Base-by-base conservation (phyloP, 2,329 filamentous ascomycete genomes). In the Emericellopsis cladophorae region DNA sequence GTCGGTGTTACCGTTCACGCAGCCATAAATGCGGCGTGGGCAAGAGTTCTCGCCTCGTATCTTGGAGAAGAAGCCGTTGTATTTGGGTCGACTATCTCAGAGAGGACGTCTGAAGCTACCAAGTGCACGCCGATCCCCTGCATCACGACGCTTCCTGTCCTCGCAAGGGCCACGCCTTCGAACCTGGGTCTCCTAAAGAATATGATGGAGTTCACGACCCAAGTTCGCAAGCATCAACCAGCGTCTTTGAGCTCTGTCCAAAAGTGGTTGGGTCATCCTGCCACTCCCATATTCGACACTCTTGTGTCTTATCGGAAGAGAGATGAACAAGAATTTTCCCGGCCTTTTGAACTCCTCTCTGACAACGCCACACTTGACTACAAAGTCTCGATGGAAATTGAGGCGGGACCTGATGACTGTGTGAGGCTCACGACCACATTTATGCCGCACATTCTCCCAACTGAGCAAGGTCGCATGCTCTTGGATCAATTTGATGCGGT, bases 71-170 rank as follows among this genome's bases (percentile, higher is more conserved):
- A 63, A 3, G 70, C 70, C 6, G 79, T 92, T 1, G 80, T 81
- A 0, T 94, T 92, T 54, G 90, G 89, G 0, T 69, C 84, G 12
- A 84, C 89, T 1, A 66, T 95, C 7, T 89, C 89, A 8, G 87
- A 87, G 1, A 70, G 87, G 29, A 77, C 72, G 4, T 68, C 70
- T 1, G 70, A 80, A 4, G 64, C 69, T n/a, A 75, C 79, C 0
- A 66, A 72, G 15, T 54, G 67, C 6, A 70, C 74, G 5, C 68
- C 76, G 0, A 84, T 95, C 40, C 89, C 90, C 1, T 90, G 84
- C 53, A 76, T 95, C 42, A 80, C 81, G 1, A 95, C 88, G 0
- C 58, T 95, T 2, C 90, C 90, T 0, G 70, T 92, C 1, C 57
- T 80, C 10, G 74, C 75, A n/a, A 56, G 65, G 18, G 68, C 82